phyloP scores from a whole-genome alignment of 306 rosid species.

The Sophora flavescens region DNA sequence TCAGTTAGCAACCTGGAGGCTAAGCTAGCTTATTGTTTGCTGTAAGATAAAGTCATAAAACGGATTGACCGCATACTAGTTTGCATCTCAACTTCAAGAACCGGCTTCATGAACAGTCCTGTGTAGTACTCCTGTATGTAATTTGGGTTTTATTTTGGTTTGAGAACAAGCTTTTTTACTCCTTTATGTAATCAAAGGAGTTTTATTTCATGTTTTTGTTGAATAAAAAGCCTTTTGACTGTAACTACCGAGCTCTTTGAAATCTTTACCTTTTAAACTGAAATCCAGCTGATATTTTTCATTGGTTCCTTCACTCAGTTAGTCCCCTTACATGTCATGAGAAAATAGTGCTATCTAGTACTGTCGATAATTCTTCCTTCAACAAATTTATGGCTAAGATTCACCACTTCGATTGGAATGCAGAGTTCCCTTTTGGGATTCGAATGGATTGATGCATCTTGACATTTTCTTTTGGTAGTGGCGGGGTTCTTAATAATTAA shows the following conservation, averaged over 20 bases:
- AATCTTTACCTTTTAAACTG: not conserved
- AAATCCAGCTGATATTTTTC: not conserved
- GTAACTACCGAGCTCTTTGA: not conserved
- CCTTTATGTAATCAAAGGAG: constrained; percentile 13
- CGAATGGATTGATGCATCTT: constrained; percentile 7
- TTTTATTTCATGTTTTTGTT: not conserved
- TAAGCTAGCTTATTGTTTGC: constrained; percentile 13
- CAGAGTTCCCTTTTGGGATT: constrained; percentile 28
- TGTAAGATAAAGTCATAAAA: constrained; percentile 22
- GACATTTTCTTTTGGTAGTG: constrained; percentile 21
- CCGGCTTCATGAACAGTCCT: too few species aligned
- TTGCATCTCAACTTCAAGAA: not conserved
- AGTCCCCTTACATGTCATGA: not conserved
- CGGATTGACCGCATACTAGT: not conserved
- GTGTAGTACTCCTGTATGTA: constrained; percentile 16
- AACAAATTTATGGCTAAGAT: constrained; percentile 23
- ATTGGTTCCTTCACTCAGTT: not conserved
- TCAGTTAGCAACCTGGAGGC: not conserved
- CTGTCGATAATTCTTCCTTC: constrained; percentile 18
- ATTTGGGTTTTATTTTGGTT: constrained; percentile 2
- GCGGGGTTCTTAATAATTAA: not conserved
- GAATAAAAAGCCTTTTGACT: constrained; percentile 23
- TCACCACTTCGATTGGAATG: constrained; percentile 8
- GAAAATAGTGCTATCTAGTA: not conserved
- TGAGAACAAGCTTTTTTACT: not conserved